Base-by-base conservation (phyloP, 768 basidiomycete species). In the Panaeolus papilionaceus region DNA sequence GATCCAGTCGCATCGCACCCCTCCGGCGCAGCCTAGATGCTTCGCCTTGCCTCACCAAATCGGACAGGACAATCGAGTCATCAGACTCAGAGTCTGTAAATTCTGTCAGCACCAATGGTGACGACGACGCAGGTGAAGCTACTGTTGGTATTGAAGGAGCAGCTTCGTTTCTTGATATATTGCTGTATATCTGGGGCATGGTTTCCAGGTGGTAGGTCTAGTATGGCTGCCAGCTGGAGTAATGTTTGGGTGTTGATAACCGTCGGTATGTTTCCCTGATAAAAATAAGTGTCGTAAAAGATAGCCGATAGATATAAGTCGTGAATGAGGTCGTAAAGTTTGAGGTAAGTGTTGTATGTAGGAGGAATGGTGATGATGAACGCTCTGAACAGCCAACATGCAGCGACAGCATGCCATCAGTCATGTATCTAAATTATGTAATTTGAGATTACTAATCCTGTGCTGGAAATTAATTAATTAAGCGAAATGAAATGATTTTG, bases 21-120 rank as follows among this genome's bases (percentile, higher is more conserved):
- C 92, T 80, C 66, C 92, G 80, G n/a, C 92, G 85, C 64, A 92
- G 79, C 5, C 92, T 82, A 3, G 92, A 92, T 0, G 89, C 89
- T 73, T 93, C 92, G 16, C 88, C 92, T 1, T 88, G 88, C 63
- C 92, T 89, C 16, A 92, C 83, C 47, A 93, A 83, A 75, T 92
- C 91, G 1, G 89, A 90, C 54, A 92, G 84, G 20, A 92, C 86
- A 66, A 93, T 89, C 38, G 88, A 84, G 73, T 88, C 89, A 71
- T 93, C 91, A 2, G 81, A 83, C 67, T 91, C 89, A 16, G 26
- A 28, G 28, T 58, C 54, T 8, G 28, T 4, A 11, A 5, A 7
- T 16, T 11, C 10, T 4, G 11, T 3, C 8, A 12, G 26, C 14
- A 23, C 33, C 4, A 10, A 33, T 12, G 54, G 26, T 23, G 26